These are phyloP conservation scores for Solanum chmielewskii DNA, from an alignment of 257 asterid genomes.

Conservation along the genomic window DNA sequence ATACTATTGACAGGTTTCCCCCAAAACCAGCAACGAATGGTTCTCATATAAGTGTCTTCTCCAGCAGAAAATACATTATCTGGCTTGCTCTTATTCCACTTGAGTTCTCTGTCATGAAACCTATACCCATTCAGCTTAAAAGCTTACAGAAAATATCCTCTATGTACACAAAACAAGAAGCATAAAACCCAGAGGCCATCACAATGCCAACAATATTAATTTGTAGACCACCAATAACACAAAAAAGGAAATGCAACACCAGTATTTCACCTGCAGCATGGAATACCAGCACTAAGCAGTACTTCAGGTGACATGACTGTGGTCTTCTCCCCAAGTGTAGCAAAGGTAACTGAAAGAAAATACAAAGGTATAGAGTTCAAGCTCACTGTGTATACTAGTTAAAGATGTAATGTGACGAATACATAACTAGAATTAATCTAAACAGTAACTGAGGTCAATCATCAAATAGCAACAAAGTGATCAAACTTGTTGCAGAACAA, in stretches of 20 bases:
- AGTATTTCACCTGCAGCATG: slow-evolving; percentile 94
- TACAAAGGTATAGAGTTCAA: slow-evolving; percentile 10
- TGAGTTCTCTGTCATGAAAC: background rate
- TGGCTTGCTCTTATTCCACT: background rate
- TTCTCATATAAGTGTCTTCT: background rate
- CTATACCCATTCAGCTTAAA: background rate
- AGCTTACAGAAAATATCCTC: background rate
- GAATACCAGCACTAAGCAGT: slow-evolving; percentile 85
- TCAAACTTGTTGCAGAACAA: background rate
- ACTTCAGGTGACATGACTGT: slow-evolving; percentile 99
- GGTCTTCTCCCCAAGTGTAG: slow-evolving; percentile 97
- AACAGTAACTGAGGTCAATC: background rate
- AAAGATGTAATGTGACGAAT: background rate
- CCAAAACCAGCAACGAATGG: background rate
- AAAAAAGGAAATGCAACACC: slow-evolving; percentile 1
- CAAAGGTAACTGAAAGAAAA: slow-evolving; percentile 74
- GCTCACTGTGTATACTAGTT: background rate
- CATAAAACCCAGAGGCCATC: background rate
- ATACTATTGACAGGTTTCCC: background rate
- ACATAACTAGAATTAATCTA: background rate
- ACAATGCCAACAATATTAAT: background rate
- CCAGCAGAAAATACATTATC: background rate
- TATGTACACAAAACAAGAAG: background rate
- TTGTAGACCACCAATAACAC: slow-evolving; percentile 4
- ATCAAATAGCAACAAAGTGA: background rate